These are phyloP conservation scores for Chrysosphaeria jannelii DNA, from an alignment of 2,329 filamentous ascomycete genomes.

Conservation along the genomic window DNA sequence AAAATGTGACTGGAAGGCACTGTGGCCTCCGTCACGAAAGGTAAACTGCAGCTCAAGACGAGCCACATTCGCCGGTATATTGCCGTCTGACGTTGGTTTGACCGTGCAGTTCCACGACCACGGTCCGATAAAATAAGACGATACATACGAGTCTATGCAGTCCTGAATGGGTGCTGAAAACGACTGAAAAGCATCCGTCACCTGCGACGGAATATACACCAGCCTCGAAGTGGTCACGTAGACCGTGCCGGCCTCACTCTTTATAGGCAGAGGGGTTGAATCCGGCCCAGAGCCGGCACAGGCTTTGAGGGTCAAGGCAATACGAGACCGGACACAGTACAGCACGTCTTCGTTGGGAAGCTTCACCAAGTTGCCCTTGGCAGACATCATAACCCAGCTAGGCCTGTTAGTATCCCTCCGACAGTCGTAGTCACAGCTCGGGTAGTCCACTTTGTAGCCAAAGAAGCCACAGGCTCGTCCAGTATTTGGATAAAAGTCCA, in stretches of 20 bases:
- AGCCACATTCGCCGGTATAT: conserved; percentile 42
- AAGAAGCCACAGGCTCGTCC: too few species aligned
- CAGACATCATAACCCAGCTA: conserved; percentile 78
- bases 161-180: conserved; percentile 75
- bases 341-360: conserved; percentile 60
- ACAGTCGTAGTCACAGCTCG: too few species aligned
- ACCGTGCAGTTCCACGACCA: conserved; percentile 69
- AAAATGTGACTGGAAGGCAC: conserved; percentile 60
- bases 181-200: conserved; percentile 44
- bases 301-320: conserved; percentile 44
- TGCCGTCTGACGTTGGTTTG: conserved; percentile 55
- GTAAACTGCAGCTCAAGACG: conserved; percentile 57
- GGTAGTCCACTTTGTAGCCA: too few species aligned
- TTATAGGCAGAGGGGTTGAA: conserved; percentile 32
- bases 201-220: conserved; percentile 53
- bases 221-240: conserved; percentile 54
- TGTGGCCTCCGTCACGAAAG: conserved; percentile 88
- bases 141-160: conserved; percentile 59
- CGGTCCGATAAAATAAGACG: conserved; percentile 71
- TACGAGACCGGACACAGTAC: conserved; percentile 51
- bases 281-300: too few species aligned
- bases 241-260: conserved; percentile 43
- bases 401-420: too few species aligned
- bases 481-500: too few species aligned
- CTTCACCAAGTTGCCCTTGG: conserved; percentile 44